Evolutionary conservation across 192 early-diverging fungal species (phyloP), one percentile per base, ranked within the genome.

Genomic region (Coemansia sp.): DNA sequence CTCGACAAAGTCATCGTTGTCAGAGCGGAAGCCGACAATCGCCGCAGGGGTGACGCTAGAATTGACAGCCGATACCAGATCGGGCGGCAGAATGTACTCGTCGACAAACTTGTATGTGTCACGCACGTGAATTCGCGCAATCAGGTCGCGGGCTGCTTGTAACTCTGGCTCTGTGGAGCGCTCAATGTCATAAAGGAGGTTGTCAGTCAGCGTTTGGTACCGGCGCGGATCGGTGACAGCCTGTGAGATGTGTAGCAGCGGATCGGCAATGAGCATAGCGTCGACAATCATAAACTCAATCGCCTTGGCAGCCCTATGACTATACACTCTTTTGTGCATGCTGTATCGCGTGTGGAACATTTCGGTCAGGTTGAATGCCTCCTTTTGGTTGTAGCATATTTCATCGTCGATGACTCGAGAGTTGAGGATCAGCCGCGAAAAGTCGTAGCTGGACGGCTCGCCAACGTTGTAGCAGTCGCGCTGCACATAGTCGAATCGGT

Each of bases 251-350:
- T 83, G 66, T 60, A 97, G 68, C 22, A 85, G 59, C 0, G 80
- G 77, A 74, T 97, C 87, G 12, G 97, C 97, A 6, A 83, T 80
- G n/a, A 94, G 71, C 26, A 99, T 67, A 3, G 89, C 90, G 62
- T 99, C 95, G 12, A 86, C 86, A 9, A 97, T 62, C 97, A 99
- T 99, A 59, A 88, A 84, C 64, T 98, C 94, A 58, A 93, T 87
- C 3, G 88, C 89, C 61, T 87, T 87, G 16, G 69, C 71, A 4
- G 93, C 92, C 53, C 86, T 81, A 69, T 98, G 97, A 22, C 87
- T 92, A 73, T 98, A 98, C 7, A 98, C 86, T 16, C 88, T 85
- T 61, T 91, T 91, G 75, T 89, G 89, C 11, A 94, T 70, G 64
- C 86, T 87, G 64, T 90, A 91, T 0, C 91, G 85, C 0, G 90